phyloP scores from a whole-genome alignment of 1,284 basidiomycete species.

The Tranzscheliella williamsii region DNA sequence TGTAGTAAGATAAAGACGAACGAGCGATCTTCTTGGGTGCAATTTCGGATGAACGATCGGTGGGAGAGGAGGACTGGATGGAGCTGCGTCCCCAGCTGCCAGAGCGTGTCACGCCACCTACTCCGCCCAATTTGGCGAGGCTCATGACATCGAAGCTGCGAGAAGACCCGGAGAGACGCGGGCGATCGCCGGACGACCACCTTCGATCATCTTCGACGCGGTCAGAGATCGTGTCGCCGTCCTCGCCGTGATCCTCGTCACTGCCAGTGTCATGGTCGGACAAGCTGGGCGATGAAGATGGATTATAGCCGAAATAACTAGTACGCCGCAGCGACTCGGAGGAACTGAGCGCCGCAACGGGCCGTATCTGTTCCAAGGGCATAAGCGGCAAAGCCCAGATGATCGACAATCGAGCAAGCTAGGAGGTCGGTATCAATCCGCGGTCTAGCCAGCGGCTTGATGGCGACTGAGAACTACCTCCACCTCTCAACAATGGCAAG shows the following conservation, averaged over 20 bases:
- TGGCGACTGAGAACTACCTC: no score
- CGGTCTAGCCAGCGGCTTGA: no score
- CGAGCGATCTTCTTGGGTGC: constrained; percentile 8
- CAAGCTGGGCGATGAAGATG: constrained; percentile 1
- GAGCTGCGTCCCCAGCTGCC: constrained; percentile 47
- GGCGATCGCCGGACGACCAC: no score
- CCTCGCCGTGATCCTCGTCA: constrained; percentile 8
- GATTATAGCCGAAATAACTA: constrained; percentile 18
- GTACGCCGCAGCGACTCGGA: constrained; percentile 32
- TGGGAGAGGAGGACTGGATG: constrained; percentile 10
- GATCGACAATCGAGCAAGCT: no score
- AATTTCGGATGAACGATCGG: constrained; percentile 1
- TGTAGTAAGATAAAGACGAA: constrained; percentile 17
- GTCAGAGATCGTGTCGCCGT: constrained; percentile 10
- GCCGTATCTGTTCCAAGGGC: constrained; percentile 45
- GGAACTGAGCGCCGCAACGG: constrained; percentile 35
- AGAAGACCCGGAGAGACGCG: constrained; percentile 10
- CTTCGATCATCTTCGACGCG: no score
- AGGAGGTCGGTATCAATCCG: no score
- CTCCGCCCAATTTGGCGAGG: constrained; percentile 46
- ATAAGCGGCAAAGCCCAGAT: no score
- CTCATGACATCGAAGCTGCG: constrained; percentile 33
- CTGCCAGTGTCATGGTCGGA: not conserved
- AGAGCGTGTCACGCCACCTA: constrained; percentile 50
- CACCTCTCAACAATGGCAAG: no score